Conservation (phyloP, 495 filamentous ascomycete genomes). For the Mytilinidion resinicola region DNA sequence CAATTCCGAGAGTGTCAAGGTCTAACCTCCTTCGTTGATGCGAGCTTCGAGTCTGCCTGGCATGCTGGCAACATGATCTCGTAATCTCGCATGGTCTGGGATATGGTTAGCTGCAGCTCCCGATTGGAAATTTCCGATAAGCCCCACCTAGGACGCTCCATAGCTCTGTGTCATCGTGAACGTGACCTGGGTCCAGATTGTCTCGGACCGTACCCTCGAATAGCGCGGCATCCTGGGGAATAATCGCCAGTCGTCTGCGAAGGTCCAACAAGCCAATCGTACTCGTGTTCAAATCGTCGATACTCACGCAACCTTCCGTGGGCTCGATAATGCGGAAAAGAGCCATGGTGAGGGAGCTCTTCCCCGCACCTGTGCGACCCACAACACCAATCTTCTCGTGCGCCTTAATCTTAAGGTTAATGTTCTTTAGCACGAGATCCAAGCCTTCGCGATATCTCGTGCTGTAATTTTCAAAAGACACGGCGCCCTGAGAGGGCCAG, state of each 20-base stretch:
- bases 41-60: conserved; percentile 80
- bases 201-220: conserved; percentile 95
- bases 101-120: conserved; percentile 19
- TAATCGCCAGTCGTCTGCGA: conserved; percentile 87
- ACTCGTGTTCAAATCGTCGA: conserved; percentile 84
- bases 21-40: conserved; percentile 88
- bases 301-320: conserved; percentile 69
- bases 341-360: conserved; percentile 88
- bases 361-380: conserved; percentile 91
- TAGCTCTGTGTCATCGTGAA: conserved; percentile 94
- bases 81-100: conserved; percentile 85
- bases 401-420: conserved; percentile 84
- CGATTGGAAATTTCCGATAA: neutral
- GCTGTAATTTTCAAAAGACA: conserved; percentile 90
- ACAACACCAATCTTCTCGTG: conserved; percentile 98
- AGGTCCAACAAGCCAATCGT: conserved; percentile 86
- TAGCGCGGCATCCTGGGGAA: conserved; percentile 94
- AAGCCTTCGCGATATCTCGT: conserved; percentile 83
- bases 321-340: conserved; percentile 96
- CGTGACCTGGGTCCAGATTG: conserved; percentile 91
- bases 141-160: conserved; percentile 88
- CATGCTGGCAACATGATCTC: conserved; percentile 86
- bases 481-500: conserved; percentile 88
- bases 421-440: conserved; percentile 86
- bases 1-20: neutral